A percentile compares a stretch with the other conserved stretches of the same genome.
phyloP scores from a whole-genome alignment of 1,284 basidiomycete genomes.

The Ustilago loliicola region DNA sequence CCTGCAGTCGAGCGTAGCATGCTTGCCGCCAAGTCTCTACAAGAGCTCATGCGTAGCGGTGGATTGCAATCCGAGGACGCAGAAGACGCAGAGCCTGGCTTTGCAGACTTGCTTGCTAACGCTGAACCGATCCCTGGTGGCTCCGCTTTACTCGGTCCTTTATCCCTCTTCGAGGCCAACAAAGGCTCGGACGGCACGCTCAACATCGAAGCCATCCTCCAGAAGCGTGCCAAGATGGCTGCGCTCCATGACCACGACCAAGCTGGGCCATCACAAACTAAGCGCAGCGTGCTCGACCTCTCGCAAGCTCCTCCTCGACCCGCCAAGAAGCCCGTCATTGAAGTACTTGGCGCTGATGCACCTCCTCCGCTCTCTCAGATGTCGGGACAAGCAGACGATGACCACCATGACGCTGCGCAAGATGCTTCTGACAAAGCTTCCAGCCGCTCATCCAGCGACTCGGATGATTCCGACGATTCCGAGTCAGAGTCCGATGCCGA shows the following conservation, averaged over 20 bases:
- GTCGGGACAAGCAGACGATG: background rate
- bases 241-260: conserved; percentile 12
- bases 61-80: conserved; percentile 26
- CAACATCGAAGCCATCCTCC: conserved; percentile 46
- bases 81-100: conserved; percentile 14
- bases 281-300: conserved; percentile 25
- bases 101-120: conserved; percentile 33
- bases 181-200: conserved; percentile 38
- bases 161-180: conserved; percentile 43
- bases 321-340: conserved; percentile 34
- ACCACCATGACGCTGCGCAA: background rate
- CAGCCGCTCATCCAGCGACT: conserved; percentile 8
- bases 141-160: conserved; percentile 26
- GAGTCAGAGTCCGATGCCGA: conserved; percentile 16
- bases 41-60: conserved; percentile 46
- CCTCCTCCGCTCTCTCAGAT: background rate
- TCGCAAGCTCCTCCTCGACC: conserved; percentile 13
- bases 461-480: conserved; percentile 9
- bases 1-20: conserved; percentile 46
- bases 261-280: conserved; percentile 9
- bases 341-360: conserved; percentile 16
- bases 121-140: conserved; percentile 28
- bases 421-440: conserved; percentile 12
- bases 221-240: conserved; percentile 39
- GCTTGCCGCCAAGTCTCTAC: conserved; percentile 42